A percentile compares a stretch with the other conserved stretches of the same genome.
These are phyloP conservation scores for Phaffia australis DNA, from an alignment of 768 basidiomycete species.

Conservation along the genomic window DNA sequence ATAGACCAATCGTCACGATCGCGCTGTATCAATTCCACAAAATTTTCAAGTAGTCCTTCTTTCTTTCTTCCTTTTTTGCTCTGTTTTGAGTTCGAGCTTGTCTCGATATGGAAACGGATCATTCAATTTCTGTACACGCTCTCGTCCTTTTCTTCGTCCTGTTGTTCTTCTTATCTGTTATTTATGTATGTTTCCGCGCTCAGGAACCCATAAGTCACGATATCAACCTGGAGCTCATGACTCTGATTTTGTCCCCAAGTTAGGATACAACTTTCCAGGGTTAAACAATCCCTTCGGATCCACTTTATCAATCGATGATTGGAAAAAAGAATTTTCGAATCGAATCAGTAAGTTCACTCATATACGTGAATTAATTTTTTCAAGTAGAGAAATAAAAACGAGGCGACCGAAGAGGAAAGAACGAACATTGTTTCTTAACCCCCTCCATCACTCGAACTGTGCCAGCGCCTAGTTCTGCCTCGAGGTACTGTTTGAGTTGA, in stretches of 20 bases:
- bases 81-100: not conserved
- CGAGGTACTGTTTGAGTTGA: conserved; percentile 66
- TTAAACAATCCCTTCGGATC: conserved; percentile 17
- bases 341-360: too few species aligned
- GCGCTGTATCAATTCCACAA: too few species aligned
- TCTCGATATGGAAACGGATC: too few species aligned
- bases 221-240: not conserved
- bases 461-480: conserved; percentile 64
- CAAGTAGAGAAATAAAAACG: not conserved
- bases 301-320: not conserved
- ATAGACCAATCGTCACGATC: too few species aligned
- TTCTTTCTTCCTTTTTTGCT: not conserved
- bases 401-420: not conserved
- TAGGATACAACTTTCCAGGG: conserved; percentile 21
- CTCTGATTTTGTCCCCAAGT: not conserved
- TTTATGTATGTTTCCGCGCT: conserved; percentile 7
- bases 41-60: conserved; percentile 12
- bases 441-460: conserved; percentile 76
- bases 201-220: not conserved
- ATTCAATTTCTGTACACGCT: not conserved
- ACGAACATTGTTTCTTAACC: conserved; percentile 51
- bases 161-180: conserved; percentile 4
- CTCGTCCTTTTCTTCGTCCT: not conserved
- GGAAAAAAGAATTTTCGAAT: not conserved
- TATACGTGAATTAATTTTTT: not conserved